Evolutionary conservation across 352 stramenopile species (phyloP).

Genomic region (Thalassiosira livingstoniorum): DNA sequence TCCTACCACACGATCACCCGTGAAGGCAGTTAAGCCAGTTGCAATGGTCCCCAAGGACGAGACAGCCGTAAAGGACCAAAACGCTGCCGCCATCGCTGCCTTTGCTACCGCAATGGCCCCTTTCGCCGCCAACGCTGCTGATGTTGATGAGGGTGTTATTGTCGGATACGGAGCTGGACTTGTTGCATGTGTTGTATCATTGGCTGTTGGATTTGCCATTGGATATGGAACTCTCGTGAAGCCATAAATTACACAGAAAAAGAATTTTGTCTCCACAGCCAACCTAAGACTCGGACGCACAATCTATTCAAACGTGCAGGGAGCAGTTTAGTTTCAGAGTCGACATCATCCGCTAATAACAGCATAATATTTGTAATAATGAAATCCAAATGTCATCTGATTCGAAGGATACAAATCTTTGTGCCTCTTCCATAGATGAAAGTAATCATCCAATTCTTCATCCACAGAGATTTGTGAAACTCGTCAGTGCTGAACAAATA

Average conservation of each 20-base stretch:
- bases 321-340: neutral
- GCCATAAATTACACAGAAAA: slow-evolving; percentile 71
- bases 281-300: too few relatives aligned
- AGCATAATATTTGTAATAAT: too few relatives aligned
- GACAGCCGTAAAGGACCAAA: slow-evolving; percentile 52
- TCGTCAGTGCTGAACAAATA: too few relatives aligned
- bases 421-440: too few relatives aligned
- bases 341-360: neutral
- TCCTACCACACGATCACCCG: slow-evolving; percentile 44
- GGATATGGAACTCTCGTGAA: slow-evolving; percentile 86
- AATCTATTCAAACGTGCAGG: too few relatives aligned
- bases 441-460: too few relatives aligned
- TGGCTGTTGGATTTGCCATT: slow-evolving; percentile 86
- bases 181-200: slow-evolving; percentile 83
- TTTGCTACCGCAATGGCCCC: slow-evolving; percentile 82
- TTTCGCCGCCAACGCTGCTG: slow-evolving; percentile 72
- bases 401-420: too few relatives aligned
- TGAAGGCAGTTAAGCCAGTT: slow-evolving; percentile 59
- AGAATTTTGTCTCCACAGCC: neutral
- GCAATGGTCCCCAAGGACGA: slow-evolving; percentile 66
- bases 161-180: slow-evolving; percentile 84
- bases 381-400: too few relatives aligned
- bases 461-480: too few relatives aligned
- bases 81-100: slow-evolving; percentile 75
- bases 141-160: slow-evolving; percentile 80